Percentiles rank a stretch among this genome's conserved stretches.
These are phyloP conservation scores for Ophiostoma sp. DNA, from an alignment of 2,329 filamentous ascomycete genomes.

Conservation along the genomic window DNA sequence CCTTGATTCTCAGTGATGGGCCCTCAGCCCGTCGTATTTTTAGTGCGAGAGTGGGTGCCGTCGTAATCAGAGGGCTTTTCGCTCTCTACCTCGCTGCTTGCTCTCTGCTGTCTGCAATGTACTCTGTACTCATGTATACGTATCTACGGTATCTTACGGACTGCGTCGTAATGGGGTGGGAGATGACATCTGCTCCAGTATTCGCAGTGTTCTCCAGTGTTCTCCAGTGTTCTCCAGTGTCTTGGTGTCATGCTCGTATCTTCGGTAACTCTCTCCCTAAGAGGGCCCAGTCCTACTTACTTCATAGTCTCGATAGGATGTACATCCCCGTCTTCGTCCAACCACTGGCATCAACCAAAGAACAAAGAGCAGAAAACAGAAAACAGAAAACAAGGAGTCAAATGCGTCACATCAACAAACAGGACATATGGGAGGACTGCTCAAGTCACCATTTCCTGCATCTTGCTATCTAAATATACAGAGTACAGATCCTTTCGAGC, in stretches of 20 bases:
- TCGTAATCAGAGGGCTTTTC: slow-evolving; percentile 4
- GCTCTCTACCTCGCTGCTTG: not conserved
- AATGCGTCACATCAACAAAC: not conserved
- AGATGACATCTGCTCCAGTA: slow-evolving; percentile 4
- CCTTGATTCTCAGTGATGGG: not conserved
- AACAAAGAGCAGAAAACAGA: not conserved
- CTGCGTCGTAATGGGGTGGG: slow-evolving; percentile 5
- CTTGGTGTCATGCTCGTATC: not conserved
- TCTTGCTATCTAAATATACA: not conserved
- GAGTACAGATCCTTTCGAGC: not conserved
- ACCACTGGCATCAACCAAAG: not conserved
- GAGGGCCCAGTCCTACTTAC: no score
- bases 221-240: not conserved
- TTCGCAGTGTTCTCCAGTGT: not conserved
- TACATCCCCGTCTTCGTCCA: not conserved
- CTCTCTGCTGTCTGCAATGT: no score
- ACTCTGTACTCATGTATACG: slow-evolving; percentile 1
- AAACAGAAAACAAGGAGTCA: not conserved
- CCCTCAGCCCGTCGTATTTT: slow-evolving; percentile 9
- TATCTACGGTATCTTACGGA: slow-evolving; percentile 9
- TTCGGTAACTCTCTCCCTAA: not conserved
- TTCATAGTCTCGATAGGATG: no score
- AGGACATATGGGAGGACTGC: not conserved
- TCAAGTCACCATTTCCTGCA: not conserved
- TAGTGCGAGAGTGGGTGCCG: slow-evolving; percentile 5